Evolutionary conservation across 176 grass and related monocot species (phyloP), one percentile per base, ranked within the genome.

Genomic region (Rhynchospora tenuis): DNA sequence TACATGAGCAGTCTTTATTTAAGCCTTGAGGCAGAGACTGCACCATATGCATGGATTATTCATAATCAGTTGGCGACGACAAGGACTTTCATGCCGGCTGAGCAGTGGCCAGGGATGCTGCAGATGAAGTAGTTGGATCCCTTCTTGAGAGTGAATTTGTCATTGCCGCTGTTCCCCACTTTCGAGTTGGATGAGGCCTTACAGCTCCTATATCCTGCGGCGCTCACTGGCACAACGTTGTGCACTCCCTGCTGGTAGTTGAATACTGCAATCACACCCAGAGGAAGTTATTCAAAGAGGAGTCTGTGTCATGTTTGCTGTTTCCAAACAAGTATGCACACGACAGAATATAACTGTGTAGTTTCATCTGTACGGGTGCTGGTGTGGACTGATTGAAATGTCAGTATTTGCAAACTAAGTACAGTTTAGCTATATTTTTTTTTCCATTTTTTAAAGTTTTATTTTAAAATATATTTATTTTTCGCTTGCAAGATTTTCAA

Each of bases 91-190:
- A 95, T 95, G 20, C 93, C 90, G 19, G 93, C 90, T 2, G 62
- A 74, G 60, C 89, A 91, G 74, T 91, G 89, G 43, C 85, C 86
- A 5, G 93, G 86, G 22, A 95, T 76, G 64, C 90, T 89, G 69
- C 92, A 94, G 47, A 94, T 90, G 87, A 86, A 94, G 81, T 94
- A 94, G 83, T 94, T 94, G 14, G 45, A 52, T 2, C 93, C 93
- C 17, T 86, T 92, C 73, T 68, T 92, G 24, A 95, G 84, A 11
- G 15, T 28, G 44, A 90, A 67, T 83, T 64, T 85, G 69, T 86
- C 78, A 0, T 74, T 81, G 42, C 90, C 90, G 0, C 79, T 80
- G 3, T 76, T 56, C 2, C 81, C 74, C 7, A 76, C 83, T 2
- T 68, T 85, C 0, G 89, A 78, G 23, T 65, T 54, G 0, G 9